A percentile compares a stretch with the other conserved stretches of the same genome.
Conservation (phyloP, 495 filamentous ascomycete species). For the Massariosphaeria phaeospora region DNA sequence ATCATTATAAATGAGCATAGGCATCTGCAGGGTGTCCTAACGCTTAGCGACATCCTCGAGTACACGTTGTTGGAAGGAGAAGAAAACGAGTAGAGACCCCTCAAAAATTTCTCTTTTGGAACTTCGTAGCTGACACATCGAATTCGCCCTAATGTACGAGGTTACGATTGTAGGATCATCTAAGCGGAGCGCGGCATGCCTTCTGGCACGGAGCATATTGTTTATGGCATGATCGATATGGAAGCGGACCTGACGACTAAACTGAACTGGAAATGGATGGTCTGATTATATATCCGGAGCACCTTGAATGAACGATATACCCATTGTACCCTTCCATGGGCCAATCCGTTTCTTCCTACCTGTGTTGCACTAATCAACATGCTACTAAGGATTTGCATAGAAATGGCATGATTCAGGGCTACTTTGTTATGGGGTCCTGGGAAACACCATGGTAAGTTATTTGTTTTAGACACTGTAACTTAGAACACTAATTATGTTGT, state of each 20-base stretch:
- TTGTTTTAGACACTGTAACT: too few species aligned
- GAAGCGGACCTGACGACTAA: not conserved
- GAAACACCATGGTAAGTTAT: too few species aligned
- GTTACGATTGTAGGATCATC: not conserved
- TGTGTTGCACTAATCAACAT: too few species aligned
- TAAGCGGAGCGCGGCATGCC: not conserved
- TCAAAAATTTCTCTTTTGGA: not conserved
- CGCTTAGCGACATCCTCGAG: slow-evolving; percentile 92
- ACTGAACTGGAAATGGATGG: not conserved
- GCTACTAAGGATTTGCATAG: too few species aligned
- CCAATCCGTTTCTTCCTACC: too few species aligned
- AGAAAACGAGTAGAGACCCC: slow-evolving; percentile 45
- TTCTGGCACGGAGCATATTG: not conserved
- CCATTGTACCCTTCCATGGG: too few species aligned
- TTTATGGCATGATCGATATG: not conserved
- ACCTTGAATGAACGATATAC: not conserved
- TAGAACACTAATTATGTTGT: too few species aligned
- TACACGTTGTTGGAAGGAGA: slow-evolving; percentile 89
- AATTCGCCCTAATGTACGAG: not conserved
- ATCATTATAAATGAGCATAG: slow-evolving; percentile 87
- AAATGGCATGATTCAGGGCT: too few species aligned
- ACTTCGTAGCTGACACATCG: not conserved
- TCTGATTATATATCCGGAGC: not conserved
- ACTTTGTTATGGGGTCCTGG: too few species aligned
- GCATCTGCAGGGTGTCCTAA: slow-evolving; percentile 81